Evolutionary conservation across 1,139 yeast genomes (phyloP).

Genomic region (Pichia sp.): DNA sequence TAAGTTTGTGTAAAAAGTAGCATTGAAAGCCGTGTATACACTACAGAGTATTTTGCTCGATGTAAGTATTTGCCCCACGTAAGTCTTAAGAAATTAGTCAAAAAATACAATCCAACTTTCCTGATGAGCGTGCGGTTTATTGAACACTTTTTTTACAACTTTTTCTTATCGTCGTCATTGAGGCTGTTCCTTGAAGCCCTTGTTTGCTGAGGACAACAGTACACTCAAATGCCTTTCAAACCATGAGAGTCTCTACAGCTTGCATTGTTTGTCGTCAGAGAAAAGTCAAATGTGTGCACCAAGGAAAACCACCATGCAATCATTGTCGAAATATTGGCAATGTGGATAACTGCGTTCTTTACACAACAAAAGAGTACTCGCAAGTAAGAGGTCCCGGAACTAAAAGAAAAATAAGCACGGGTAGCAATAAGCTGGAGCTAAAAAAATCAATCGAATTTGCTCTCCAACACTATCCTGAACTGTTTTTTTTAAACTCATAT

Average conservation of each 20-base stretch:
- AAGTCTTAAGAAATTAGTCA: not conserved
- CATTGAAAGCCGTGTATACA: not conserved
- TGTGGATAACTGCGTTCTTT: conserved; percentile 14
- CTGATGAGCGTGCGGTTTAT: no score
- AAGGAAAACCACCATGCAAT: conserved; percentile 18
- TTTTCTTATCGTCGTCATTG: no score
- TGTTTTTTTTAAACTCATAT: conserved; percentile 14
- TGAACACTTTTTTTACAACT: no score
- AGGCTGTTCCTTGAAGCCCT: not conserved
- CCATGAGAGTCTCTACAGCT: conserved; percentile 20
- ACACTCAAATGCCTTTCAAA: not conserved
- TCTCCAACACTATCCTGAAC: conserved; percentile 18
- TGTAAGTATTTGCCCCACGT: not conserved
- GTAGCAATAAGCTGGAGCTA: not conserved
- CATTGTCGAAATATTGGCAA: conserved; percentile 12
- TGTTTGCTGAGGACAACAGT: not conserved
- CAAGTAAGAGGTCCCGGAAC: conserved; percentile 3
- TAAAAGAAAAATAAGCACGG: conserved; percentile 2
- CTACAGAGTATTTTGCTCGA: not conserved
- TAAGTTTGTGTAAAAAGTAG: not conserved
- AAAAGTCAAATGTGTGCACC: conserved; percentile 18
- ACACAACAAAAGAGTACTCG: conserved; percentile 19
- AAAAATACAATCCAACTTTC: no score
- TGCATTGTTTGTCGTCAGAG: conserved; percentile 18
- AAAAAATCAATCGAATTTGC: conserved; percentile 8